These are phyloP conservation scores for Ophiostoma sp. DNA, from an alignment of 2,329 filamentous ascomycete genomes.

Conservation along the genomic window DNA sequence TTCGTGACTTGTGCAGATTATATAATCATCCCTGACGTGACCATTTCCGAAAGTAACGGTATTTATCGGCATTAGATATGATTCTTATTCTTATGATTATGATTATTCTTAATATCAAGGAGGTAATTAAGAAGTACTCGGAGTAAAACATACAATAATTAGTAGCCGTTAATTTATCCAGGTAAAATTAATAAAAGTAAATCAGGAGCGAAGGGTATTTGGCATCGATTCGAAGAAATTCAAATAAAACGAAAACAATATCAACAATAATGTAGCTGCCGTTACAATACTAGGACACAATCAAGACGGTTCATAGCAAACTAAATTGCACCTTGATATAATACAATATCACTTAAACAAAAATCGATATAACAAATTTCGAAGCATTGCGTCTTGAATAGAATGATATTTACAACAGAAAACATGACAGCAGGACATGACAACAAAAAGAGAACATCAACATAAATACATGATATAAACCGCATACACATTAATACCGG, in stretches of 20 bases:
- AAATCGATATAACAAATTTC: not conserved
- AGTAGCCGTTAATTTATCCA: not conserved
- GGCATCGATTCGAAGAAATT: not conserved
- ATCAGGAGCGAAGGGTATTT: no score
- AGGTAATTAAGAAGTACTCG: not conserved
- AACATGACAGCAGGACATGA: not conserved
- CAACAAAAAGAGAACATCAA: not conserved
- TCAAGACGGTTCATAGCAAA: no score
- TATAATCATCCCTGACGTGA: not conserved
- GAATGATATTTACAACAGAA: not conserved
- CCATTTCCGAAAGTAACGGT: not conserved
- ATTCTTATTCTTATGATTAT: not conserved
- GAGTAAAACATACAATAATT: not conserved
- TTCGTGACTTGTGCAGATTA: not conserved
- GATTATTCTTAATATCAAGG: not conserved
- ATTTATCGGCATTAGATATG: not conserved
- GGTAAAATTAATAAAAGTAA: no score
- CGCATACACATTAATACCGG: not conserved
- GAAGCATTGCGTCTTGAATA: not conserved
- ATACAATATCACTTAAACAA: no score
- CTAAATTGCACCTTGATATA: no score
- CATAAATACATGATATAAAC: not conserved
- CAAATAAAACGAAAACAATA: not conserved
- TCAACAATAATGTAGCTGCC: not conserved
- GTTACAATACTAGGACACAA: no score